Conservation (phyloP, 352 stramenopile genomes). For the Phytophthora hibernalis region DNA sequence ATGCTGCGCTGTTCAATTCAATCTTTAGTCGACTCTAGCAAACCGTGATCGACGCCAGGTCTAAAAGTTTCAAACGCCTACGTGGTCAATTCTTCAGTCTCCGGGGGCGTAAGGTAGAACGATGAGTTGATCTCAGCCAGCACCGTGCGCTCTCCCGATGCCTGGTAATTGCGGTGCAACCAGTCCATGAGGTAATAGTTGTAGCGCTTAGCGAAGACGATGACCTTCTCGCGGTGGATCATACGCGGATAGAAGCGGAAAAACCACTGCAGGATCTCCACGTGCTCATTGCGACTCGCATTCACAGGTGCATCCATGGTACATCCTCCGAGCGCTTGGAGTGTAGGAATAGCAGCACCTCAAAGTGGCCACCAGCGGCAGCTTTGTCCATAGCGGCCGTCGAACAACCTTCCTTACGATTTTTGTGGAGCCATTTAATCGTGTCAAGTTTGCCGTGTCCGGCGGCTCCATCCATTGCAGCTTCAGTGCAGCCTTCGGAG, state of each 20-base stretch:
- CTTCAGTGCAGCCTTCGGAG: conserved; percentile 39
- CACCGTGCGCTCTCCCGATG: conserved; percentile 39
- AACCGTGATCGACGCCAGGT: background rate
- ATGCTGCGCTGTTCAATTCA: too few species aligned
- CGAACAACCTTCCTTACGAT: conserved; percentile 42
- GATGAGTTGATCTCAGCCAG: conserved; percentile 48
- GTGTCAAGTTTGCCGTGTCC: conserved; percentile 33
- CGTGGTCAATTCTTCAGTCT: conserved; percentile 27
- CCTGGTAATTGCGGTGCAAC: conserved; percentile 48
- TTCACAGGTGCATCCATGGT: conserved; percentile 46
- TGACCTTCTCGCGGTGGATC: conserved; percentile 49
- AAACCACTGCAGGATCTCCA: conserved; percentile 49
- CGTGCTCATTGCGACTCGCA: conserved; percentile 42
- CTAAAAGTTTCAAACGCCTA: conserved; percentile 6
- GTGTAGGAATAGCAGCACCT: conserved; percentile 49
- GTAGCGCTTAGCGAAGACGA: conserved; percentile 48
- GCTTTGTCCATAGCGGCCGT: conserved; percentile 42
- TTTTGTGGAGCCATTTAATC: conserved; percentile 40
- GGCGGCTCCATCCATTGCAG: conserved; percentile 49
- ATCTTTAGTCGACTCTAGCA: background rate
- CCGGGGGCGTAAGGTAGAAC: conserved; percentile 42
- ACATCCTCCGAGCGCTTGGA: conserved; percentile 33
- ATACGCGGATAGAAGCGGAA: conserved; percentile 43
- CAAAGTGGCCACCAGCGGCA: conserved; percentile 44
- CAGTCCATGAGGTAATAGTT: conserved; percentile 55